These are phyloP conservation scores for Botryotinia globosa DNA, from an alignment of 2,329 filamentous ascomycete species.

Conservation along the genomic window DNA sequence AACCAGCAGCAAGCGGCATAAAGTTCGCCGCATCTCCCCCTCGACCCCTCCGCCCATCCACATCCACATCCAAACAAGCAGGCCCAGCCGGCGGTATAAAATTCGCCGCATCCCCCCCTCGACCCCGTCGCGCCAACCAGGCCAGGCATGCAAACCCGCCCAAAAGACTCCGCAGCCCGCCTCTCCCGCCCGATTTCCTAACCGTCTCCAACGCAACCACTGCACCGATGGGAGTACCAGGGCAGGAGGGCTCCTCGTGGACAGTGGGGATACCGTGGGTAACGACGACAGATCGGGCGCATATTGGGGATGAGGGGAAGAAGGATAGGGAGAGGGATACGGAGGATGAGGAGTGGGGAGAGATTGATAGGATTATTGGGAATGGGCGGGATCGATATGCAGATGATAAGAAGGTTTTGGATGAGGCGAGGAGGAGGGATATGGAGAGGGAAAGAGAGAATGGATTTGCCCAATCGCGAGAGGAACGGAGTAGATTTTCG, in stretches of 20 bases:
- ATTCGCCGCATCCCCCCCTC: not conserved
- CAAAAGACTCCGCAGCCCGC: not conserved
- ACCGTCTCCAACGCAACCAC: not conserved
- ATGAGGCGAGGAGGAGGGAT: not conserved
- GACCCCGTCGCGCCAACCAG: rapidly evolving
- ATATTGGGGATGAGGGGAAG: not conserved
- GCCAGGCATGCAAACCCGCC: rapidly evolving
- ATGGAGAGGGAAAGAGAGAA: not conserved
- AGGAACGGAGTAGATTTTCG: not conserved
- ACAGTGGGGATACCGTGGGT: not conserved
- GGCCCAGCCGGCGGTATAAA: not conserved
- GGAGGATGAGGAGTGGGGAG: not conserved
- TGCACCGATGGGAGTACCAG: not conserved
- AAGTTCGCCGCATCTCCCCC: not conserved
- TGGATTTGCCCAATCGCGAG: not conserved
- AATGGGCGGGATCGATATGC: not conserved
- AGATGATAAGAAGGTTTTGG: not conserved
- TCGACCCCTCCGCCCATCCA: not conserved
- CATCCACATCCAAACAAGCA: not conserved
- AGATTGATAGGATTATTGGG: not conserved
- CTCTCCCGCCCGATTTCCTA: not conserved
- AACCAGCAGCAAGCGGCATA: not conserved
- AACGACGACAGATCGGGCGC: not conserved
- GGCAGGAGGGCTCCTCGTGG: not conserved
- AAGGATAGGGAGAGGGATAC: not conserved